Evolutionary conservation across 352 stramenopile species (phyloP), one percentile per base, ranked within the genome.

Genomic region (Phytophthora fragariaefolia): DNA sequence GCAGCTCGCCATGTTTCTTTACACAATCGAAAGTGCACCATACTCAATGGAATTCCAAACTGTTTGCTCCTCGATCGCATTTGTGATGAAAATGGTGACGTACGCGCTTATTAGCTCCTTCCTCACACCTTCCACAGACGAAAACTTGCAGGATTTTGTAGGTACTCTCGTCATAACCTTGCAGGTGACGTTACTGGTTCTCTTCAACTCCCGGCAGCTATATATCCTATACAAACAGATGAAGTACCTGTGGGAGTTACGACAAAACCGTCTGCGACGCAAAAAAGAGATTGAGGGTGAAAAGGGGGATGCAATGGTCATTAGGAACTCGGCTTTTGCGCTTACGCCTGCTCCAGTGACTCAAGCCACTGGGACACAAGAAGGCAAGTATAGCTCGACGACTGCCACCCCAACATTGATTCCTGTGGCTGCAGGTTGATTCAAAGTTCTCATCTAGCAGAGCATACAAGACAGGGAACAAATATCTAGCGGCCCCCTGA

Each of bases 51-150:
- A 86, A 10, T 92, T 92, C 72, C 84, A 92, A 69, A 90, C 74
- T 6, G 71, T 85, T 20, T 90, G 82, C 67, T 84, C 84, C 24
- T 81, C 82, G 15, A 83, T 77, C 6, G 84, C 84, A 15, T 92
- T 91, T 58, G 57, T 92, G n/a, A 89, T 92, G 79, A 92, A 92
- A 66, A 92, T 92, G 79, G 66, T 91, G 55, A 92, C 84, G 38
- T 92, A 92, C 62, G 84, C 82, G 38, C 79, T 92, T n/a, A 90
- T 92, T 68, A 89, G 78, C 30, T 85, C 76, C 32, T 92, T 92
- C 50, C 65, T 92, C n/a, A 89, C 80, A 15, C 66, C 78, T 20
- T 76, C 74, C 12, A 81, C 76, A 13, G 71, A 89, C 6, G 61
- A 53, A n/a, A 56, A 57, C 4, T 62, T 91, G 46, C 80, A 84